phyloP scores from a whole-genome alignment of 768 basidiomycete genomes.

The Lanmaoa pseudosensibilis region DNA sequence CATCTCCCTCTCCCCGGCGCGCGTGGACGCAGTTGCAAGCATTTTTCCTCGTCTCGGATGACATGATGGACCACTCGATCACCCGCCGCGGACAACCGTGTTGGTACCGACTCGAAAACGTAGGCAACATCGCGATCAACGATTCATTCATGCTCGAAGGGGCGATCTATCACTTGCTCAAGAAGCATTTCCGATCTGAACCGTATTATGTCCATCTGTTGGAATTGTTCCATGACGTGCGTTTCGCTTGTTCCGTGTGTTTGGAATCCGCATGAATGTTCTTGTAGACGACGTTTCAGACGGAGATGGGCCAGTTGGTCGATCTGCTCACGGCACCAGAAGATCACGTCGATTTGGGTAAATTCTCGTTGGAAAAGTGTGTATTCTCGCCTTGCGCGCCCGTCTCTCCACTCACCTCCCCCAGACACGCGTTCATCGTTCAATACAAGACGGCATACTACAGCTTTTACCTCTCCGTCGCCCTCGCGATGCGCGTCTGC shows the following conservation, averaged over 20 bases:
- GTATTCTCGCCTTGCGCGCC: too few relatives aligned
- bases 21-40: conserved; percentile 74
- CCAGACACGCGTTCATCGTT: conserved; percentile 92
- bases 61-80: conserved; percentile 95
- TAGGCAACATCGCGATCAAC: conserved; percentile 87
- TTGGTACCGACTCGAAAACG: conserved; percentile 73
- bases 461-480: conserved; percentile 98
- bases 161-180: conserved; percentile 89
- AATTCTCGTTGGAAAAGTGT: conserved; percentile 78
- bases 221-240: conserved; percentile 86
- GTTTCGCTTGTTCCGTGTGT: conserved; percentile 22
- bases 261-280: neutral
- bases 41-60: conserved; percentile 89
- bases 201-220: conserved; percentile 85
- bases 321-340: conserved; percentile 96
- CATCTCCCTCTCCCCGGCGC: too few relatives aligned
- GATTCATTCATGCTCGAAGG: conserved; percentile 95
- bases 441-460: conserved; percentile 98
- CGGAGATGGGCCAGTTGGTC: conserved; percentile 94
- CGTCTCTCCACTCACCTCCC: too few relatives aligned
- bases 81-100: conserved; percentile 94
- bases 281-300: conserved; percentile 69
- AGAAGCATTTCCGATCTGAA: conserved; percentile 78
- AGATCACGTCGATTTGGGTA: conserved; percentile 78
- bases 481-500: conserved; percentile 84